Base-by-base conservation (phyloP, 768 basidiomycete species). In the Auricularia sp. region DNA sequence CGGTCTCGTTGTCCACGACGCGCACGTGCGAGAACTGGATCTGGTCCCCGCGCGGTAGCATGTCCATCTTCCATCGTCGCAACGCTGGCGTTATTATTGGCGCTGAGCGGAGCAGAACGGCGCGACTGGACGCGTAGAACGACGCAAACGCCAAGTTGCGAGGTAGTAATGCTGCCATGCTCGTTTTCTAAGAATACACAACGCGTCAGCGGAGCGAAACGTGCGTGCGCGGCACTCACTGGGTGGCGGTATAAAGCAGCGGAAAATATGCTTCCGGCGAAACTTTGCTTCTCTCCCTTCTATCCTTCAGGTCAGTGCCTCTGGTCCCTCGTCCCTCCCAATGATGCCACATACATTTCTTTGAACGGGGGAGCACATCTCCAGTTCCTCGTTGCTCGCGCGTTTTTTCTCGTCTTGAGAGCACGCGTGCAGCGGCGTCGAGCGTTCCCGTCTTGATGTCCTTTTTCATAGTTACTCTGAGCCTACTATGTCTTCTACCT, bases 1-100 rank as follows among this genome's bases (percentile, higher is more conserved):
- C 72, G 3, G 81, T 81, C 23, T 76, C 72, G 1, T 81, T 75
- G 67, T 87, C 79, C 61, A 80, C 75, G 61, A 86, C 70, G 56
- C 77, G 77, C 62, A 87, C 83, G 61, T 70, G 63, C 1, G 65
- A 33, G 70, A 74, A 73, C 0, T 73, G 74, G 64, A 87, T 87
- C 0, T 79, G 72, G 12, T 77, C 72, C 70, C 80, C 79, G 21
- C 60, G 34, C 18, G 56, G 56, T 0, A 35, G 56, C 29, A n/a
- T 14, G 23, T 34, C 23, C 56, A n/a, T 18, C 56, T 59, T 59
- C 47, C 47, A 51, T 6, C 47, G 47, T 16, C 47, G 47, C 47
- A 10, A 51, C 18, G 18, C 21, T 8, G 47, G 47, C 47, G 47
- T 18, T 51, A 21, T 6, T 10, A 18, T 18, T 1, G 47, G 47